Evolutionary conservation across 2,329 filamentous ascomycete species (phyloP).

Genomic region (Podosphaera aphanis): DNA sequence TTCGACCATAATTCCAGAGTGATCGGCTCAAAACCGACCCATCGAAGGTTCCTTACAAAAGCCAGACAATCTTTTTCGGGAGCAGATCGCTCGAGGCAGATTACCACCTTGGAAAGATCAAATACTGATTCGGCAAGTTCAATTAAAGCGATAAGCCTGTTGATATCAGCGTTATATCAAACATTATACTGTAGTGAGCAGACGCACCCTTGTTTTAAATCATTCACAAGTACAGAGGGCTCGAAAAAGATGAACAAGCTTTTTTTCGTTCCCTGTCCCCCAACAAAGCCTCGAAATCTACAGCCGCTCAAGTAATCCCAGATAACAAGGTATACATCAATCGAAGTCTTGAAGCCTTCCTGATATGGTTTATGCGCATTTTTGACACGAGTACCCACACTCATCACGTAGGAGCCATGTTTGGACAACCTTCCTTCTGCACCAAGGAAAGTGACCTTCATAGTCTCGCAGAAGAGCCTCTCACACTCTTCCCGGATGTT

Average conservation of each 20-base stretch:
- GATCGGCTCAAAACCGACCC: slow-evolving; percentile 74
- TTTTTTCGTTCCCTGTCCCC: slow-evolving; percentile 43
- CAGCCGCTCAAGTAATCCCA: slow-evolving; percentile 59
- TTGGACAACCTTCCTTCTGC: slow-evolving; percentile 57
- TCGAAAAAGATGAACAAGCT: slow-evolving; percentile 80
- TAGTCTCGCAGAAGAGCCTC: slow-evolving; percentile 97
- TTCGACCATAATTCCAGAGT: slow-evolving; percentile 57
- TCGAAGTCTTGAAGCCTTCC: slow-evolving; percentile 7
- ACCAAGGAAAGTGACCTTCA: slow-evolving; percentile 86
- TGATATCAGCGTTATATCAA: slow-evolving; percentile 13
- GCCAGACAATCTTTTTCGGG: slow-evolving; percentile 37
- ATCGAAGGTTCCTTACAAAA: slow-evolving; percentile 63
- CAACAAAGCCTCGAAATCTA: slow-evolving; percentile 69
- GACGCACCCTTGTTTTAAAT: slow-evolving; percentile 69
- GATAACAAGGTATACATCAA: slow-evolving; percentile 17
- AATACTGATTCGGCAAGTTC: slow-evolving; percentile 63
- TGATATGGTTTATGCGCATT: slow-evolving; percentile 18
- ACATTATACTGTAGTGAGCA: slow-evolving; percentile 1
- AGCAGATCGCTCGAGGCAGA: slow-evolving; percentile 55
- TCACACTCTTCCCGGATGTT: slow-evolving; percentile 99
- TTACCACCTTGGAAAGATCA: slow-evolving; percentile 52
- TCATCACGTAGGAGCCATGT: slow-evolving; percentile 70
- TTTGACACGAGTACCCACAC: slow-evolving; percentile 27
- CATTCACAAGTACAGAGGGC: slow-evolving; percentile 42
- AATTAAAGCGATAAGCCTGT: slow-evolving; percentile 66